Base-by-base conservation (phyloP, 257 asterid species). In the Verbena officinalis region DNA sequence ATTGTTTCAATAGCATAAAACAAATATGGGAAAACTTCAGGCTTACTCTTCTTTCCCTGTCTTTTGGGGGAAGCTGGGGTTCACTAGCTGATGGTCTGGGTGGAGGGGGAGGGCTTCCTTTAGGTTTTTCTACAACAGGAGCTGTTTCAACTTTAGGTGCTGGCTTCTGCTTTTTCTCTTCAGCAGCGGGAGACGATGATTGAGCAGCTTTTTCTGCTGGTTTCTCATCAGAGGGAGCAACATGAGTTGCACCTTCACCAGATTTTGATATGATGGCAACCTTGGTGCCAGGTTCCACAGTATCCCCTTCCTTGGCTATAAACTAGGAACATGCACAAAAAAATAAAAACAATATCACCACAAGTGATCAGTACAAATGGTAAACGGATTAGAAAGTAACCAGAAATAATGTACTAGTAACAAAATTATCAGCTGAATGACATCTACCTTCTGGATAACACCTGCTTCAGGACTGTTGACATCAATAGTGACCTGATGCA, bases 391-490 rank as follows among this genome's bases (percentile, higher is more conserved):
- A 7, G 33, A 52, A 52, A 27, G 59, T 71, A 54, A 48, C 53
- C 45, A 72, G 48, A 21, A 42, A 36, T 39, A 46, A 59, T 33
- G 16, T 11, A 27, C n/a, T 39, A 23, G 9, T 58, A 22, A 58
- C 14, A 42, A 33, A 19, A 45, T 5, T 31, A 31, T 33, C 9
- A 56, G 49, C 65, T 58, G 52, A 65, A 65, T 43, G 30, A 24
- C 9, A 30, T 43, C 23, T 69, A 94, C 99, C 99, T 94, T 70
- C 73, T 88, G 86, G 77, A 94, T 86, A 34, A 94, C 90, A 63
- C 99, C 99, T 16, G 99, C 91, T 86, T 88, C 97, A 70, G 99
- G 99, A 78, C 99, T 90, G 70, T 84, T 77, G 69, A 94, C 99
- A 81, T 94, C 99, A 64, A 94, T 94, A 17, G 99, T 90, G 64